These are phyloP conservation scores for Lepiota subincarnata DNA, from an alignment of 768 basidiomycete species.

Conservation along the genomic window DNA sequence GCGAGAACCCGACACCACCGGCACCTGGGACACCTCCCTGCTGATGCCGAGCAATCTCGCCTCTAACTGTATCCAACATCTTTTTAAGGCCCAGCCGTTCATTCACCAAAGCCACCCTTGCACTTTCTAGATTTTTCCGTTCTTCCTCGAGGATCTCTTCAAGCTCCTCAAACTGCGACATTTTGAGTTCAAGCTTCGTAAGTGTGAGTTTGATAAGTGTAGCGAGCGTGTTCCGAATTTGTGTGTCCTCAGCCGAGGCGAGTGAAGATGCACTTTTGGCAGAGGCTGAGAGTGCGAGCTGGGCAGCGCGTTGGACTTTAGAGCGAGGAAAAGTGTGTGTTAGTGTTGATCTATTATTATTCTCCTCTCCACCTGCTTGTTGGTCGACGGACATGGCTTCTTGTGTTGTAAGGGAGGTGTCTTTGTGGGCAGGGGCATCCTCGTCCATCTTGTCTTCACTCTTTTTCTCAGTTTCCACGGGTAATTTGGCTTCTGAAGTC, in stretches of 20 bases:
- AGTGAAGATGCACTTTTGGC: conserved; percentile 79
- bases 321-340: conserved; percentile 57
- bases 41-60: conserved; percentile 40
- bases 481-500: conserved; percentile 24
- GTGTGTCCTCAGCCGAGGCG: conserved; percentile 76
- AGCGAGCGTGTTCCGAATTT: conserved; percentile 75
- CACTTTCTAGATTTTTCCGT: conserved; percentile 77
- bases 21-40: conserved; percentile 1
- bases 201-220: conserved; percentile 79
- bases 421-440: conserved; percentile 25
- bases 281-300: conserved; percentile 85
- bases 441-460: conserved; percentile 48
- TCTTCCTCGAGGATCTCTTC: conserved; percentile 93
- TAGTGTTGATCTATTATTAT: conserved; percentile 22
- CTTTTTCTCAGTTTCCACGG: conserved; percentile 27
- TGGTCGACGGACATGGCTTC: conserved; percentile 32
- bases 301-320: conserved; percentile 76
- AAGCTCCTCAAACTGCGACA: conserved; percentile 90
- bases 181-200: conserved; percentile 92
- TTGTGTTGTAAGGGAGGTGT: conserved; percentile 14
- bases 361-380: too few species aligned
- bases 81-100: conserved; percentile 73
- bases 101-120: conserved; percentile 71
- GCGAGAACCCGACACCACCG: conserved; percentile 15
- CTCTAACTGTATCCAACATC: conserved; percentile 63